A percentile compares a stretch with the other conserved stretches of the same genome.
Conservation (phyloP, 257 asterid species). For the Salvia hispanica region DNA sequence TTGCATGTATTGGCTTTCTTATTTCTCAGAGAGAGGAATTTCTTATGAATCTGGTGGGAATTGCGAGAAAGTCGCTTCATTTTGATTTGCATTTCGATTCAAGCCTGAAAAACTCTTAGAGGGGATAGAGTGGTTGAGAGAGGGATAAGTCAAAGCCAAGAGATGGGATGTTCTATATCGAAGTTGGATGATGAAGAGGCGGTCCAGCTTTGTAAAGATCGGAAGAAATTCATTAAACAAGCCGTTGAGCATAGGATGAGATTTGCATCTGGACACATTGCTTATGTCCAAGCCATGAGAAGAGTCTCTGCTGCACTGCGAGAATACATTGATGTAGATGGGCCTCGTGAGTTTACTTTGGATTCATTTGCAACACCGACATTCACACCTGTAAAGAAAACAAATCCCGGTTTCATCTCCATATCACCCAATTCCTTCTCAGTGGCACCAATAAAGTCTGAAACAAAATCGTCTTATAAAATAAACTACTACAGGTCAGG, state of each 20-base stretch:
- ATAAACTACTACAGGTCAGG: slow-evolving; percentile 68
- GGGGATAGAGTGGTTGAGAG: background rate
- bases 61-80: slow-evolving; percentile 39
- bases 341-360: slow-evolving; percentile 69
- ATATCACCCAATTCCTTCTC: slow-evolving; percentile 68
- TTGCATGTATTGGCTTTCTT: slow-evolving; percentile 26
- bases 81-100: slow-evolving; percentile 50
- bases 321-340: slow-evolving; percentile 81
- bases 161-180: slow-evolving; percentile 95
- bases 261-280: slow-evolving; percentile 85
- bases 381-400: slow-evolving; percentile 52
- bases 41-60: slow-evolving; percentile 58
- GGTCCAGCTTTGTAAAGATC: slow-evolving; percentile 83
- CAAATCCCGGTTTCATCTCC: slow-evolving; percentile 65
- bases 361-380: slow-evolving; percentile 60
- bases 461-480: slow-evolving; percentile 47
- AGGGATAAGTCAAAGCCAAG: slow-evolving; percentile 28
- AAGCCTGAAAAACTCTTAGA: slow-evolving; percentile 51
- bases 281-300: slow-evolving; percentile 78
- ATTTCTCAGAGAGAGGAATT: slow-evolving; percentile 31
- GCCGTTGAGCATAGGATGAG: slow-evolving; percentile 78
- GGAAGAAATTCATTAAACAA: slow-evolving; percentile 83
- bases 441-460: slow-evolving; percentile 49
- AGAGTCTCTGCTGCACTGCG: slow-evolving; percentile 87
- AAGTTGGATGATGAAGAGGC: slow-evolving; percentile 93